Base-by-base conservation (phyloP, 169 alveolate species). In the Plasmodium fragile region DNA sequence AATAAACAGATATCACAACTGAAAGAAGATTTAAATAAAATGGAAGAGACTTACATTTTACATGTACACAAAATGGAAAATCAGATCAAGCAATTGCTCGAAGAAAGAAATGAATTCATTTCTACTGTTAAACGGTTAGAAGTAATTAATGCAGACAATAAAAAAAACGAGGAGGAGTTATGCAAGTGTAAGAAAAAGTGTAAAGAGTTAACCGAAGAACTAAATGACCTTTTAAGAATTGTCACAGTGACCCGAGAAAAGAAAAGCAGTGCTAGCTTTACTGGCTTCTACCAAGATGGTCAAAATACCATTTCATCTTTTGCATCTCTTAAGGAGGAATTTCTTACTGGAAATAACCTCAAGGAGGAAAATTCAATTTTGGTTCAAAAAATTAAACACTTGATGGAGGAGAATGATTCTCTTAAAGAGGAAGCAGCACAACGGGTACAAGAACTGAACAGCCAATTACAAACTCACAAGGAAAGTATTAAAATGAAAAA, bases 131-230 rank as follows among this genome's bases (percentile, higher is more conserved):
- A 84, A 72, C 78, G 59, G 25, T 73, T 84, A 25, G 69, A 84
- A 32, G 41, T 73, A 30, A 32, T 84, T 1, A 84, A 84, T 16
- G 32, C 73, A 5, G 93, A 84, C 6, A 84, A 73, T 73, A 36
- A 49, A 73, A 84, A 84, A 30, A 84, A 84, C 16, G 79, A 84
- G 3, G 93, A 84, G 59, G 93, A 84, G 59, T 8, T 84, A 49
- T 28, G 25, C n/a, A 84, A 84, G 22, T 84, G 52, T 52, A 84
- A 52, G 34, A 10, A 49, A 22, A 84, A 41, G 59, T 84, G 93
- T n/a, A 45, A 43, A 6, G 83, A 72, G 39, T 52, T 84, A 84
- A 84, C 55, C 2, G 80, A 84, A 1, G 93, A 84, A 28, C 16
- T 84, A 36, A 84, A 84, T 34, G 78, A 84, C 39, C 16, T 83